A percentile compares a stretch with the other conserved stretches of the same genome.
Evolutionary conservation across 2,329 filamentous ascomycete species (phyloP).

Genomic region (Xylaria sp.): DNA sequence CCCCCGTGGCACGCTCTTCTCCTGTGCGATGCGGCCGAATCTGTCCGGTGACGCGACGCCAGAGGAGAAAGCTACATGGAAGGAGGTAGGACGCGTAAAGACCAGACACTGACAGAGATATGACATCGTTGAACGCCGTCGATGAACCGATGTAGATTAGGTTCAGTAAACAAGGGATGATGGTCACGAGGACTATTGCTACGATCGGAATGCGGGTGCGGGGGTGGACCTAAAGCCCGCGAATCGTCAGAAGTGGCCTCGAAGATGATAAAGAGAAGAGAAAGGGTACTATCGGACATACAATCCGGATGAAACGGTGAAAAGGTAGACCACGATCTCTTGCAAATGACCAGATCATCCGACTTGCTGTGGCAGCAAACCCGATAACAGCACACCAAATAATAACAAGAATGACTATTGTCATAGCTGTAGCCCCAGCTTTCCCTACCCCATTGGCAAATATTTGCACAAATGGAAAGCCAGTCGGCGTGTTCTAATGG

Average conservation of each 20-base stretch:
- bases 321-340: slow-evolving; percentile 38
- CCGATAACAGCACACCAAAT: slow-evolving; percentile 36
- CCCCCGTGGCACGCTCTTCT: slow-evolving; percentile 10
- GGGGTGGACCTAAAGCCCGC: slow-evolving; percentile 20
- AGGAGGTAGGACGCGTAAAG: slow-evolving; percentile 33
- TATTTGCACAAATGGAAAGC: slow-evolving; percentile 38
- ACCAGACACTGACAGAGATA: slow-evolving; percentile 30
- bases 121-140: slow-evolving; percentile 30
- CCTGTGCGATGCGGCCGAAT: slow-evolving; percentile 27
- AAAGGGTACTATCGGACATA: neutral
- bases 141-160: slow-evolving; percentile 31
- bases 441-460: slow-evolving; percentile 32
- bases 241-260: neutral
- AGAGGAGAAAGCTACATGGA: slow-evolving; percentile 30
- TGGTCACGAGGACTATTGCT: slow-evolving; percentile 22
- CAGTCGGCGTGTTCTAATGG: slow-evolving; percentile 33
- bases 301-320: slow-evolving; percentile 34
- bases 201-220: slow-evolving; percentile 34
- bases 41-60: slow-evolving; percentile 30
- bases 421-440: slow-evolving; percentile 38
- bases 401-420: slow-evolving; percentile 33
- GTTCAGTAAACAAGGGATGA: slow-evolving; percentile 26
- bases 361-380: slow-evolving; percentile 34
- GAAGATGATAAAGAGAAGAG: neutral
- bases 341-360: slow-evolving; percentile 39